Conservation (phyloP, 495 filamentous ascomycete genomes). For the Penicillium flavigenum region DNA sequence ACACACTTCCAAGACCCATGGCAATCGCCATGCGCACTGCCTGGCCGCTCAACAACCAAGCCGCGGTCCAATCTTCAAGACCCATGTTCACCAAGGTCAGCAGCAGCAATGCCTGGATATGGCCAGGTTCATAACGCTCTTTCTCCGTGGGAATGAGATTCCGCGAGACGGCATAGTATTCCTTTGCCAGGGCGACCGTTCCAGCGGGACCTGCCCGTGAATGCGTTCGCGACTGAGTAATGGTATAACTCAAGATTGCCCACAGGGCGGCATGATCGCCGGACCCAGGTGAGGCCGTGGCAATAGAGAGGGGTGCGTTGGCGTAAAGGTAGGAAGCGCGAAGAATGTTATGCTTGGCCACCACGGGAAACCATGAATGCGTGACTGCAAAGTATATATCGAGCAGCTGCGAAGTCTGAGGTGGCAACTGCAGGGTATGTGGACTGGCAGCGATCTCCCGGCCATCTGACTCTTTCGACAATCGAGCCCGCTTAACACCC, state of each 20-base stretch:
- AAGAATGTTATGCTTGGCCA: slow-evolving; percentile 66
- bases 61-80: slow-evolving; percentile 50
- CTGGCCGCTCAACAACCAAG: slow-evolving; percentile 62
- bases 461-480: slow-evolving; percentile 24
- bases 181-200: slow-evolving; percentile 30
- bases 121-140: slow-evolving; percentile 56
- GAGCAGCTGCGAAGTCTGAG: slow-evolving; percentile 62
- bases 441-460: slow-evolving; percentile 12
- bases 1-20: slow-evolving; percentile 41
- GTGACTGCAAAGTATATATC: slow-evolving; percentile 74
- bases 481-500: slow-evolving; percentile 32
- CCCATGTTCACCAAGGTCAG: slow-evolving; percentile 60
- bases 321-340: slow-evolving; percentile 53
- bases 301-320: slow-evolving; percentile 46
- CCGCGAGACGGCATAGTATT: slow-evolving; percentile 59
- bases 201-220: slow-evolving; percentile 26
- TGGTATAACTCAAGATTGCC: slow-evolving; percentile 59
- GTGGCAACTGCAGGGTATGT: slow-evolving; percentile 49
- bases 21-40: slow-evolving; percentile 58
- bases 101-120: slow-evolving; percentile 64
- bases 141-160: slow-evolving; percentile 58
- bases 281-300: slow-evolving; percentile 41
- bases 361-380: slow-evolving; percentile 70
- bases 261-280: slow-evolving; percentile 64
- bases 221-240: slow-evolving; percentile 38